Evolutionary conservation across 1,284 basidiomycete species (phyloP).

Genomic region (Anthracocystis setariae): DNA sequence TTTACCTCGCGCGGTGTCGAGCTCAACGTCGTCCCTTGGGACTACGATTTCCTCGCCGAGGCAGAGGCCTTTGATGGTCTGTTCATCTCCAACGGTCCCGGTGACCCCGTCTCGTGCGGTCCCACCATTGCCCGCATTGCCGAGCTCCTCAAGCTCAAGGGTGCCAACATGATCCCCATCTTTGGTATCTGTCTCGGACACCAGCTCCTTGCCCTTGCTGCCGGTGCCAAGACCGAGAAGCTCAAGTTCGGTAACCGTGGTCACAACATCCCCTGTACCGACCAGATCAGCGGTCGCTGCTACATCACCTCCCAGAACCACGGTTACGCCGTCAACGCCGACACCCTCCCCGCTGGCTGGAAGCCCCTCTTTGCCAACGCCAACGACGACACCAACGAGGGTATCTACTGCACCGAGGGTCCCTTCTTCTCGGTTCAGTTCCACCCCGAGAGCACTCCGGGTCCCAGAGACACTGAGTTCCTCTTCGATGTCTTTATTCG

Average conservation of each 20-base stretch:
- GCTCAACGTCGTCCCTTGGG: slow-evolving; percentile 96
- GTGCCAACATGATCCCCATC: slow-evolving; percentile 81
- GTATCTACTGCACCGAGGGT: slow-evolving; percentile 81
- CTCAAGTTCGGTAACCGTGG: slow-evolving; percentile 99
- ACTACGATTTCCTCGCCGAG: slow-evolving; percentile 82
- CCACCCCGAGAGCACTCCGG: slow-evolving; percentile 98
- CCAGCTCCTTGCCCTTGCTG: slow-evolving; percentile 93
- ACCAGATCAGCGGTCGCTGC: slow-evolving; percentile 90
- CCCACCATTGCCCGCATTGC: slow-evolving; percentile 79
- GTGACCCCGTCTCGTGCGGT: slow-evolving; percentile 82
- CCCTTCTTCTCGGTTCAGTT: slow-evolving; percentile 99
- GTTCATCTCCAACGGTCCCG: slow-evolving; percentile 97
- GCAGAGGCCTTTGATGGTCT: slow-evolving; percentile 90
- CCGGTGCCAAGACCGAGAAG: slow-evolving; percentile 92
- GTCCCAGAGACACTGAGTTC: slow-evolving; percentile 97
- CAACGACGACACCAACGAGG: slow-evolving; percentile 97
- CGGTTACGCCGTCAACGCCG: slow-evolving; percentile 91
- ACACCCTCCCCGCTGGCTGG: slow-evolving; percentile 85
- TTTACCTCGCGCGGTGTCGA: slow-evolving; percentile 93
- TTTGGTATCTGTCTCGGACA: slow-evolving; percentile 99
- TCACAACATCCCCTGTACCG: slow-evolving; percentile 97
- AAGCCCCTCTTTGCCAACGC: slow-evolving; percentile 94
- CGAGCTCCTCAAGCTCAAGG: slow-evolving; percentile 73
- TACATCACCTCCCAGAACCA: slow-evolving; percentile 99
- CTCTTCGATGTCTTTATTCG: slow-evolving; percentile 97